These are phyloP conservation scores for Gaeumannomyces sp. DNA, from an alignment of 2,329 filamentous ascomycete genomes.

Conservation along the genomic window DNA sequence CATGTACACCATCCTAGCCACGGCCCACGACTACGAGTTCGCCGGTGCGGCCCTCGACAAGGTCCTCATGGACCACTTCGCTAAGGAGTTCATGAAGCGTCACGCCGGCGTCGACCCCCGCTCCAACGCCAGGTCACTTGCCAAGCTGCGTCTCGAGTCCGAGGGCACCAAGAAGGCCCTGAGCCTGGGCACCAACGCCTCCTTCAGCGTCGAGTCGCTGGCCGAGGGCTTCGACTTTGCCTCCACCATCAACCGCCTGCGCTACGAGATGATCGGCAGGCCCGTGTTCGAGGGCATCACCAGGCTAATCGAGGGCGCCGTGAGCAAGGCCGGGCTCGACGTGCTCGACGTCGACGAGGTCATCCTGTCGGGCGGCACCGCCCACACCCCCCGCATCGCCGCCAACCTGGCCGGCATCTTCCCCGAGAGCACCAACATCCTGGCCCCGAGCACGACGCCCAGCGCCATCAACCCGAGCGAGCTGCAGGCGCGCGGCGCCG, in stretches of 20 bases:
- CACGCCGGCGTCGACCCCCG: conserved; percentile 78
- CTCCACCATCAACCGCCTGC: conserved; percentile 83
- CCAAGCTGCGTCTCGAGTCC: conserved; percentile 87
- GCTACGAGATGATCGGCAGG: conserved; percentile 82
- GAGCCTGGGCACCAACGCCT: conserved; percentile 79
- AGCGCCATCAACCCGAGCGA: conserved; percentile 90
- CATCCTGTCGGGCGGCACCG: conserved; percentile 84
- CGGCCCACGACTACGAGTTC: conserved; percentile 92
- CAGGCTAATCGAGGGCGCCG: conserved; percentile 72
- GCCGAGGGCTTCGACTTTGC: conserved; percentile 86
- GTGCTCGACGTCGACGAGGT: conserved; percentile 92
- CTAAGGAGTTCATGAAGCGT: conserved; percentile 99
- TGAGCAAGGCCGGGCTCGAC: conserved; percentile 90
- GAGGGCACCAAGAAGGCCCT: conserved; percentile 90
- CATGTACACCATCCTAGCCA: conserved; percentile 93
- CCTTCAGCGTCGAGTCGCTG: conserved; percentile 88
- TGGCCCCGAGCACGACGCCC: conserved; percentile 73
- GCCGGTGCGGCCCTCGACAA: conserved; percentile 81
- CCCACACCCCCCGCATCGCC: conserved; percentile 91
- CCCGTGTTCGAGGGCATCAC: conserved; percentile 88
- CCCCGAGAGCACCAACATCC: conserved; percentile 68
- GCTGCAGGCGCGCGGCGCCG: conserved; percentile 80
- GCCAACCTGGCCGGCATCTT: conserved; percentile 74
- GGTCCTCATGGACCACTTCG: conserved; percentile 90
- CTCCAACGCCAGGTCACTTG: conserved; percentile 71